Conservation (phyloP, 139 green algal species). For the Diplosphaera chodatii region DNA sequence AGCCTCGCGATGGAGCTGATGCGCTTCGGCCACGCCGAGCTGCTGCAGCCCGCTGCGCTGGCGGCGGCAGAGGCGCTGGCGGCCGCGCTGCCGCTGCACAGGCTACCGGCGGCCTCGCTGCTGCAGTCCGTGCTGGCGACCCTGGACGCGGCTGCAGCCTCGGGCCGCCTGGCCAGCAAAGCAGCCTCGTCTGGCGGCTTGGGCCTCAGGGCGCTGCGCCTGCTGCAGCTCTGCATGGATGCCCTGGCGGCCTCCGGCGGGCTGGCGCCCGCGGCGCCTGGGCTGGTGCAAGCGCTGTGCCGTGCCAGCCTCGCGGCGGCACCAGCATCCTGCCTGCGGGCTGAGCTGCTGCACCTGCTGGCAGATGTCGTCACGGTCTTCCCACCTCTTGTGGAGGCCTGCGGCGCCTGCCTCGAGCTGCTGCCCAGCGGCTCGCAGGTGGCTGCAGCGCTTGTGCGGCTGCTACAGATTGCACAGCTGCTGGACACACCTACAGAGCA, state of each 20-base stretch:
- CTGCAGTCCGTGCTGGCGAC: constrained; percentile 5
- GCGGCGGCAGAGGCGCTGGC: constrained; percentile 4
- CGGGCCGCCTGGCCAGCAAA: background rate
- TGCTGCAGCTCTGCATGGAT: background rate
- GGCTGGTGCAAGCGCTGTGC: background rate
- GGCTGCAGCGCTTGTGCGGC: background rate
- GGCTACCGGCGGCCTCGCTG: background rate
- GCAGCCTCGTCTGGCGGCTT: background rate
- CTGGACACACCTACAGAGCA: background rate
- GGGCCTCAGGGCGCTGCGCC: background rate
- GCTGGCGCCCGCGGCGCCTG: background rate
- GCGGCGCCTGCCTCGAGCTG: background rate
- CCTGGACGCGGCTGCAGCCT: background rate
- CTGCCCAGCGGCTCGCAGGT: background rate
- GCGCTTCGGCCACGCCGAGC: constrained; percentile 7
- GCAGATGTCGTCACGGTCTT: background rate
- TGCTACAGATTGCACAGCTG: background rate
- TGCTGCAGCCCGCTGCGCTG: constrained; percentile 2
- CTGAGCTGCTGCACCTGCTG: background rate
- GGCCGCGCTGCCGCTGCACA: constrained; percentile 10
- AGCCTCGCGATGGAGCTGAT: constrained; percentile 9
- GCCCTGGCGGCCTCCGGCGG: background rate
- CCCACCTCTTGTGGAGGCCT: background rate
- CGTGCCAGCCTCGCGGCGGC: background rate
- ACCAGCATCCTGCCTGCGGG: background rate